A percentile compares a stretch with the other conserved stretches of the same genome.
phyloP scores from a whole-genome alignment of 495 filamentous ascomycete species.

The Lophiotrema nucula region DNA sequence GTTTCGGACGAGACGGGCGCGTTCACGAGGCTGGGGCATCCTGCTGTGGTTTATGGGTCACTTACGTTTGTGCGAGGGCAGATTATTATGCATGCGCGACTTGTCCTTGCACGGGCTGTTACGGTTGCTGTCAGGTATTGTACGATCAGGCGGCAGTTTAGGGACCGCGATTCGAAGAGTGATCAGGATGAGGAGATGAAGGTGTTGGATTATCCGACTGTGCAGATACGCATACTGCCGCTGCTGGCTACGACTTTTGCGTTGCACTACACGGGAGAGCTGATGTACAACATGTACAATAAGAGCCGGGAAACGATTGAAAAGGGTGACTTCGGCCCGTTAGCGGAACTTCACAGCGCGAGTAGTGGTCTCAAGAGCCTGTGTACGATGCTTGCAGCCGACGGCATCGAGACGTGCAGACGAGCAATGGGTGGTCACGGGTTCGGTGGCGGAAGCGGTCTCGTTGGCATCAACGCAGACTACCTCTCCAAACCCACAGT shows the following conservation, averaged over 20 bases:
- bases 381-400: constrained; percentile 50
- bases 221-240: constrained; percentile 51
- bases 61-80: constrained; percentile 49
- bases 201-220: constrained; percentile 52
- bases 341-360: constrained; percentile 51
- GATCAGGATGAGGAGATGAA: constrained; percentile 42
- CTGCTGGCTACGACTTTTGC: constrained; percentile 51
- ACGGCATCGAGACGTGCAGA: constrained; percentile 53
- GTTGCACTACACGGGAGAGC: constrained; percentile 49
- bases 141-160: constrained; percentile 47
- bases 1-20: constrained; percentile 45
- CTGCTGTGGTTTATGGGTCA: constrained; percentile 49
- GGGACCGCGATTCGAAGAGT: constrained; percentile 45
- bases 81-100: constrained; percentile 50
- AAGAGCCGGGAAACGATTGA: constrained; percentile 44
- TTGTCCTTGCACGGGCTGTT: constrained; percentile 50
- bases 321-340: constrained; percentile 43
- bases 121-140: constrained; percentile 51
- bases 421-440: constrained; percentile 52
- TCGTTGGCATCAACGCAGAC: constrained; percentile 49
- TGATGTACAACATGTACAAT: constrained; percentile 46
- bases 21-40: constrained; percentile 45
- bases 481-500: constrained; percentile 53
- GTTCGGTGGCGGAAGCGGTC: constrained; percentile 50
- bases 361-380: constrained; percentile 52